A percentile compares a stretch with the other conserved stretches of the same genome.
Evolutionary conservation across 2,329 filamentous ascomycete species (phyloP).

Genomic region (Colletotrichum sp.): DNA sequence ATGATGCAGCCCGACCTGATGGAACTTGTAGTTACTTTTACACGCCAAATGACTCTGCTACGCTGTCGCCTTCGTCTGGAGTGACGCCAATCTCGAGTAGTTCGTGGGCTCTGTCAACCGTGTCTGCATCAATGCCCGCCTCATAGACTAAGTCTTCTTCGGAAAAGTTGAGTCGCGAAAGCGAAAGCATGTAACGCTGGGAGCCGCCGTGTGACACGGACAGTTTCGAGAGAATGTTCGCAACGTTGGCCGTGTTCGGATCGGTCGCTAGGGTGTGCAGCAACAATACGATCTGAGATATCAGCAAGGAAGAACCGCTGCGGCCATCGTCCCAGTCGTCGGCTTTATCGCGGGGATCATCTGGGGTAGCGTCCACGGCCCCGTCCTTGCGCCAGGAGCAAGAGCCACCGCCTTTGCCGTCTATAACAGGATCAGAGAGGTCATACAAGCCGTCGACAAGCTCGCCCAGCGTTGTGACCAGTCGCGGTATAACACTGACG

Average conservation of each 20-base stretch:
- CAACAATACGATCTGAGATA: conserved; percentile 53
- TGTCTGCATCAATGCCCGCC: conserved; percentile 75
- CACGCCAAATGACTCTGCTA: conserved; percentile 46
- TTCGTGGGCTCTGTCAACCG: conserved; percentile 80
- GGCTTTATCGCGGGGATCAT: neutral
- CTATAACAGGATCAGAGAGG: conserved; percentile 12
- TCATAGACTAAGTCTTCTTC: conserved; percentile 81
- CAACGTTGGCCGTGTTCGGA: conserved; percentile 46
- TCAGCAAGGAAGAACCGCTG: conserved; percentile 45
- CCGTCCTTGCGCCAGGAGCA: neutral
- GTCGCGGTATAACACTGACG: conserved; percentile 71
- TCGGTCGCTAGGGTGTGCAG: conserved; percentile 59
- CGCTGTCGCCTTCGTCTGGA: conserved; percentile 66
- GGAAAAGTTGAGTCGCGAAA: conserved; percentile 85
- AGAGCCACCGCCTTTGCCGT: neutral
- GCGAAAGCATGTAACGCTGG: conserved; percentile 81
- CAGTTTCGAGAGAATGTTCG: conserved; percentile 75
- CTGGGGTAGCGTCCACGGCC: conserved; percentile 11
- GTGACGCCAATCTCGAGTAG: conserved; percentile 82
- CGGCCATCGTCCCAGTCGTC: conserved; percentile 12
- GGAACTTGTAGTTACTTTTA: conserved; percentile 21
- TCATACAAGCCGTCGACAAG: conserved; percentile 80
- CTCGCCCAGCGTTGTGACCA: conserved; percentile 68
- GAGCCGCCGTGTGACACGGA: conserved; percentile 71
- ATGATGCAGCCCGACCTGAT: neutral